Conservation (phyloP, 177 flowering plant species). For the Tripterygium wilfordii region DNA sequence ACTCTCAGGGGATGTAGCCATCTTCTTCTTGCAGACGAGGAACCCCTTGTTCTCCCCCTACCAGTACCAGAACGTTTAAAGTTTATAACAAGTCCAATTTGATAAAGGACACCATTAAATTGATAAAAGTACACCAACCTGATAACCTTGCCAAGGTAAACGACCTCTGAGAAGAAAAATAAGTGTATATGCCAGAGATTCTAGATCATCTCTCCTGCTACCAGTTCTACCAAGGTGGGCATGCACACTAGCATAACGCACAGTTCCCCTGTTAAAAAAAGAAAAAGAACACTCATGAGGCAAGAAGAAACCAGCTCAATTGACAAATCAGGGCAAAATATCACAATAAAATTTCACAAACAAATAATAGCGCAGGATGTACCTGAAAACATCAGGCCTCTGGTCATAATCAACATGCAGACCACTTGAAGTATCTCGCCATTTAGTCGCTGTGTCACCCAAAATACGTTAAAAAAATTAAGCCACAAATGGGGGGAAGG, state of each 20-base stretch:
- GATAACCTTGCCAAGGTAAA: conserved; percentile 66
- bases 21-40: conserved; percentile 68
- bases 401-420: conserved; percentile 69
- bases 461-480: conserved; percentile 3
- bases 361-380: background rate
- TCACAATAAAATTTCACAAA: background rate
- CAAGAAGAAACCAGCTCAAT: background rate
- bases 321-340: background rate
- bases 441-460: conserved; percentile 39
- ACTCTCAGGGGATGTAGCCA: conserved; percentile 61
- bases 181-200: conserved; percentile 74
- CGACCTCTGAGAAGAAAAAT: conserved; percentile 61
- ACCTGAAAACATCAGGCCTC: conserved; percentile 74
- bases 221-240: conserved; percentile 69
- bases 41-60: conserved; percentile 73
- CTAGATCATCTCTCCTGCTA: conserved; percentile 69
- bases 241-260: conserved; percentile 75
- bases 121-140: conserved; percentile 16
- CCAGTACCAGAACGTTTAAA: background rate
- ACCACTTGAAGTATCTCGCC: conserved; percentile 45
- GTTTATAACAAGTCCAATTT: background rate
- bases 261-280: conserved; percentile 50
- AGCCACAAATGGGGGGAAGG: too few species aligned
- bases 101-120: background rate
- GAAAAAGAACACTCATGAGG: too few species aligned